Evolutionary conservation across 495 filamentous ascomycete genomes (phyloP), one percentile per base, ranked within the genome.

Genomic region (Tuber magnatum): DNA sequence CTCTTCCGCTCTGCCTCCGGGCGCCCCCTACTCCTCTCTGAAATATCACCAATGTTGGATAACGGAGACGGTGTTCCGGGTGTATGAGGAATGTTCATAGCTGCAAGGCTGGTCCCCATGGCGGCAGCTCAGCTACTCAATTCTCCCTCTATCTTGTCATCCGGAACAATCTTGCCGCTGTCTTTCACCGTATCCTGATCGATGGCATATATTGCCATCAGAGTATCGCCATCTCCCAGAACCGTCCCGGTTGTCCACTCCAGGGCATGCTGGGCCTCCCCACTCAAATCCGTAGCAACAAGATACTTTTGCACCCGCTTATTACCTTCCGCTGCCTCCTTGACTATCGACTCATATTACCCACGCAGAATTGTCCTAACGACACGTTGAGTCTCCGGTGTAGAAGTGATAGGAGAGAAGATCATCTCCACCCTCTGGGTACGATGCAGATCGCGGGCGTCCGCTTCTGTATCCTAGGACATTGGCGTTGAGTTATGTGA

Each of bases 231-330:
- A 82, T 97, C 93, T 68, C 95, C 88, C 16, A 99, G 87, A n/a
- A 98, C 91, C 5, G 93, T 97, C 56, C 95, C 95, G 72, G 97
- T 94, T 0, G 94, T 95, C 94, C 94, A 99, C 82, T 98, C 85
- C 12, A 43, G 42, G 42, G 42, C 12, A 43, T 43, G 42, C 42
- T 16, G 42, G 42, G 42, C 42, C 42, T 99, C 95, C 68, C 94
- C 92, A 78, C 92, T 97, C 43, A 97, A 84, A 83, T 98, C 94
- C 1, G 93, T 97, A 16, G 95, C 93, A 12, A 97, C 92, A 10
- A 99, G 85, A 83, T 97, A 99, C 93, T 94, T 18, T 18, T 95
- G 88, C 69, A 92, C 89, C 20, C 92, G 88, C 24, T 91, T 88
- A 40, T 92, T 90, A 10, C 91, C 88, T 43, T 94, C 91, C 12